Conservation (phyloP, 306 rosid species). For the Prinsepia uniflora region DNA sequence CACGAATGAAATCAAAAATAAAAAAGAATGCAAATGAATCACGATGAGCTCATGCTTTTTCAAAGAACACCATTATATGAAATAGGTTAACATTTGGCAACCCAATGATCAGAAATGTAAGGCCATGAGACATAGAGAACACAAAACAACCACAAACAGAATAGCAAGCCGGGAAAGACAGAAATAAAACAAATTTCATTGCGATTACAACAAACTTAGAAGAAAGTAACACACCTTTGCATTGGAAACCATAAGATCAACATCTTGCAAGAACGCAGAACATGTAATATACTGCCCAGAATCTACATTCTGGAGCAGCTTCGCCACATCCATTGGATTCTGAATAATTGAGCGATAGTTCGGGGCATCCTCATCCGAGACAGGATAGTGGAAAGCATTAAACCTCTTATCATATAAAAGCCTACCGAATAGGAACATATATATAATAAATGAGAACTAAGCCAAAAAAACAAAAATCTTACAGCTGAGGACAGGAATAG, state of each 20-base stretch:
- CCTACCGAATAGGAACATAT: constrained; percentile 43
- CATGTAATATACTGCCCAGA: constrained; percentile 76
- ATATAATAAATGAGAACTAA: background rate
- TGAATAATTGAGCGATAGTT: constrained; percentile 85
- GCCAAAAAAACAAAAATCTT: too few species aligned
- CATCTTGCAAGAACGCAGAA: constrained; percentile 73
- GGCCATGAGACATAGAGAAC: background rate
- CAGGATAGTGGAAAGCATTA: constrained; percentile 88
- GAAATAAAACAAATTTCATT: background rate
- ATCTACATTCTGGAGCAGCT: constrained; percentile 84
- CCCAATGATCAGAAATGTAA: background rate
- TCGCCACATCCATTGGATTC: constrained; percentile 90
- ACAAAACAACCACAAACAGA: background rate
- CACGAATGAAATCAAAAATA: too few species aligned
- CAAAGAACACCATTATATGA: background rate
- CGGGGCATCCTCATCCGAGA: constrained; percentile 94
- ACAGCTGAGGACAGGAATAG: too few species aligned
- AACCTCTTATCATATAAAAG: constrained; percentile 90
- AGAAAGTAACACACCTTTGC: constrained; percentile 59
- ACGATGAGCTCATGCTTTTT: background rate
- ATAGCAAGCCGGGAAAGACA: background rate
- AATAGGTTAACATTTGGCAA: background rate
- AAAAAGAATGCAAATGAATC: background rate
- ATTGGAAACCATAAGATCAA: constrained; percentile 84
- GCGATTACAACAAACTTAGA: background rate